Percentiles rank a stretch among this genome's conserved stretches.
phyloP scores from a whole-genome alignment of 768 basidiomycete genomes.

The Termitomyces bulborhizus region DNA sequence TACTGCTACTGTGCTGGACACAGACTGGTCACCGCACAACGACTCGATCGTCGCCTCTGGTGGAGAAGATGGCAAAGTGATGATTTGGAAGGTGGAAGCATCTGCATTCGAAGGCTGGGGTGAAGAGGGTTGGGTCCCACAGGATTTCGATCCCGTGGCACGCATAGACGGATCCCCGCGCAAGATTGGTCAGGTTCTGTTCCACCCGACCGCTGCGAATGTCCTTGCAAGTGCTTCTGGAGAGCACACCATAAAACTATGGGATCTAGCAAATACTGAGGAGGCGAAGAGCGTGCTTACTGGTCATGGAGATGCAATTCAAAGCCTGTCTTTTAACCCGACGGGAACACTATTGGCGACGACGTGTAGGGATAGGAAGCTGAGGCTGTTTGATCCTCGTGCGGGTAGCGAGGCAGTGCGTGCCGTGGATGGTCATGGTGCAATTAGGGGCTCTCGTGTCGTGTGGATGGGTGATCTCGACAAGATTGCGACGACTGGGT shows the following conservation, averaged over 20 bases:
- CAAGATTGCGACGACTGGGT: slow-evolving; percentile 90
- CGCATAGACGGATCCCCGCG: slow-evolving; percentile 74
- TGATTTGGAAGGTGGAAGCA: slow-evolving; percentile 82
- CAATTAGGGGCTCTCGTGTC: slow-evolving; percentile 88
- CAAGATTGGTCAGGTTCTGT: slow-evolving; percentile 91
- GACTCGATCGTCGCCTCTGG: slow-evolving; percentile 87
- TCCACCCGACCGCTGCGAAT: slow-evolving; percentile 86
- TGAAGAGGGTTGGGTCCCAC: slow-evolving; percentile 72
- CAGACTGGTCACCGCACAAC: slow-evolving; percentile 94
- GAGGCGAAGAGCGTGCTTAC: slow-evolving; percentile 51
- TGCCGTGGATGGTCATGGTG: slow-evolving; percentile 80
- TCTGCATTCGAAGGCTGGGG: slow-evolving; percentile 79
- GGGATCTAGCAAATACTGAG: slow-evolving; percentile 81
- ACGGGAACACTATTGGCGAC: slow-evolving; percentile 81
- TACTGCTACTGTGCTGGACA: slow-evolving; percentile 84
- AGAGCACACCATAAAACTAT: slow-evolving; percentile 85
- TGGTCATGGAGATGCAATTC: slow-evolving; percentile 86
- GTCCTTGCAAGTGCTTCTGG: slow-evolving; percentile 77
- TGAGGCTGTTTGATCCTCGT: slow-evolving; percentile 90
- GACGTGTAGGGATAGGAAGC: slow-evolving; percentile 88
- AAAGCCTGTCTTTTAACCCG: slow-evolving; percentile 75
- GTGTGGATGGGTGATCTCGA: slow-evolving; percentile 89
- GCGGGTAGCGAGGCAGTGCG: slow-evolving; percentile 77
- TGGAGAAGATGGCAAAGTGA: slow-evolving; percentile 90
- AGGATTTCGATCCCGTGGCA: slow-evolving; percentile 81